Conservation (phyloP, 164 flowering plant species). For the Stephania cephalantha region DNA sequence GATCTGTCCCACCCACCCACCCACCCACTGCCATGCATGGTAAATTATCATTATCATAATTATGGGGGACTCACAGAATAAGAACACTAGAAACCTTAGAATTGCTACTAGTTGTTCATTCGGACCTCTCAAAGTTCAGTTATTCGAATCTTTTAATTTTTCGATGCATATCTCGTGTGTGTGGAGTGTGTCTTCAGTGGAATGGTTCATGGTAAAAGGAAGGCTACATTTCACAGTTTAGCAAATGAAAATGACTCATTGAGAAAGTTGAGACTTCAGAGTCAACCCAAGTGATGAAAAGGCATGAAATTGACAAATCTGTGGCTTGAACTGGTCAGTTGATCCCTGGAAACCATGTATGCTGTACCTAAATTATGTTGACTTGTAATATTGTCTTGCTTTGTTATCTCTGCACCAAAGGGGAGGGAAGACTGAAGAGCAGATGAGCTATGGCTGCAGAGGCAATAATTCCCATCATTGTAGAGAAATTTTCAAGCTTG, state of each 20-base stretch:
- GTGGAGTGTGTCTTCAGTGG: too few relatives aligned
- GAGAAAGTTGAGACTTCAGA: neutral
- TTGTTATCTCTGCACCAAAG: neutral
- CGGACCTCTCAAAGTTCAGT: too few relatives aligned
- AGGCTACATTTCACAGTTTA: too few relatives aligned
- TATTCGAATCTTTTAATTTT: too few relatives aligned
- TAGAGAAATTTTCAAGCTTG: neutral
- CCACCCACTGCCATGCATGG: too few relatives aligned
- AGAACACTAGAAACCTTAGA: too few relatives aligned
- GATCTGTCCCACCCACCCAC: too few relatives aligned
- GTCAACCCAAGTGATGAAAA: neutral
- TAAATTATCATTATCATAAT: too few relatives aligned
- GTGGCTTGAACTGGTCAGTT: neutral
- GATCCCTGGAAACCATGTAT: neutral
- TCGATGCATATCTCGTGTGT: too few relatives aligned
- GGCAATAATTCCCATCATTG: neutral
- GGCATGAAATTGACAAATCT: neutral
- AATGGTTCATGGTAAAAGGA: too few relatives aligned
- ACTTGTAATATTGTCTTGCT: neutral
- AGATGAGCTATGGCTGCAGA: neutral
- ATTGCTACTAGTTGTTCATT: too few relatives aligned
- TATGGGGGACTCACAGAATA: too few relatives aligned
- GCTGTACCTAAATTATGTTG: neutral
- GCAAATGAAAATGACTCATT: neutral
- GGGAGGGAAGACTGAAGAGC: neutral